phyloP scores from a whole-genome alignment of 2,329 filamentous ascomycete genomes.

The Parastagonospora avenae region DNA sequence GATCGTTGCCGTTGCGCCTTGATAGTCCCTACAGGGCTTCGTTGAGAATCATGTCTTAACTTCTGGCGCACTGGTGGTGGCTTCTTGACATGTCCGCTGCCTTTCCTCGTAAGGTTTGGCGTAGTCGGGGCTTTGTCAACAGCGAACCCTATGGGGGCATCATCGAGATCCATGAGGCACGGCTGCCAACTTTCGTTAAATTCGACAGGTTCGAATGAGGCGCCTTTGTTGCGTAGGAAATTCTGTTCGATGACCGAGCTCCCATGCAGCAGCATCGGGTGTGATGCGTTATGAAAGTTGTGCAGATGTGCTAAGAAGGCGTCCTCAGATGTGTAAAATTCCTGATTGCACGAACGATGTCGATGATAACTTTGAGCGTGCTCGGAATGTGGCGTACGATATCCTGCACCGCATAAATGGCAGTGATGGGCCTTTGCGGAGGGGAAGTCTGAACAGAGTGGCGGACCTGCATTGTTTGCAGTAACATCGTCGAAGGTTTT shows the following conservation, averaged over 20 bases:
- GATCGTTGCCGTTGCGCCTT: slow-evolving; percentile 28
- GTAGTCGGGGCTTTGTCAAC: slow-evolving; percentile 9
- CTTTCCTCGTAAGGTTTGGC: slow-evolving; percentile 3
- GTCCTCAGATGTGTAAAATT: slow-evolving; percentile 40
- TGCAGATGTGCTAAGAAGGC: slow-evolving; percentile 43
- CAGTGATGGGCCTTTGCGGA: slow-evolving; percentile 44
- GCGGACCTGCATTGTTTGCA: slow-evolving; percentile 38
- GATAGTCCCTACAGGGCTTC: not conserved
- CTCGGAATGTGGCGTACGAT: slow-evolving; percentile 37
- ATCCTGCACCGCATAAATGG: slow-evolving; percentile 42
- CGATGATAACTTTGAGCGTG: slow-evolving; percentile 42
- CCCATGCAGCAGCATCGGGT: slow-evolving; percentile 29
- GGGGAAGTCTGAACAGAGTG: slow-evolving; percentile 39
- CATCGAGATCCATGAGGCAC: slow-evolving; percentile 30
- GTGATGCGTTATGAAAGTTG: slow-evolving; percentile 38
- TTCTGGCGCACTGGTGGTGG: slow-evolving; percentile 21
- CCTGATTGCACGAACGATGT: slow-evolving; percentile 41
- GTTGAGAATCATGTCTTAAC: slow-evolving; percentile 9
- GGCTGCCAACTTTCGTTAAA: slow-evolving; percentile 41
- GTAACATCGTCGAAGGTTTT: slow-evolving; percentile 41
- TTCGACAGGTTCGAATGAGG: slow-evolving; percentile 42
- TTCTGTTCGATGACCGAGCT: slow-evolving; percentile 40
- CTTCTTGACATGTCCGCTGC: slow-evolving; percentile 11
- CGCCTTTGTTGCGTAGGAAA: slow-evolving; percentile 43
- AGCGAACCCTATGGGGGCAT: slow-evolving; percentile 30